phyloP scores from a whole-genome alignment of 2,329 filamentous ascomycete genomes.

The Phialophora chinensis region DNA sequence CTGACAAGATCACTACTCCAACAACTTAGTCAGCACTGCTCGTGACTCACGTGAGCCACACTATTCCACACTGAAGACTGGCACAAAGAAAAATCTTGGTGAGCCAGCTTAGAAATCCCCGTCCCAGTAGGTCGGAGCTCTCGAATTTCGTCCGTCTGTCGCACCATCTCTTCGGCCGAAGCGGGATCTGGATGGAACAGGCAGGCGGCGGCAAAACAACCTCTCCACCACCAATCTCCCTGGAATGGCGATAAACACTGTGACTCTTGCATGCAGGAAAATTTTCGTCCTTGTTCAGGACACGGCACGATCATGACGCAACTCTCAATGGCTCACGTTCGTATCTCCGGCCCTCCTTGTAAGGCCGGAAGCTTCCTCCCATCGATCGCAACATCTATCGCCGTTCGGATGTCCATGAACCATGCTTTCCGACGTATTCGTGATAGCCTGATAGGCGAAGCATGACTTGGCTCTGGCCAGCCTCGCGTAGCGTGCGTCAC shows the following conservation, averaged over 20 bases:
- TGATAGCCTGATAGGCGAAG: neutral
- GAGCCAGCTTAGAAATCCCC: constrained; percentile 5
- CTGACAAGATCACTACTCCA: neutral
- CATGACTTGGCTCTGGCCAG: neutral
- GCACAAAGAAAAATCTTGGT: neutral
- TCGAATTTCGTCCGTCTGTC: neutral
- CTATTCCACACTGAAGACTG: too few relatives aligned
- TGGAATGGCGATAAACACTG: neutral
- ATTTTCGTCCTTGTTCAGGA: neutral
- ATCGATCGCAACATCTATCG: neutral
- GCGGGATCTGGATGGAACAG: neutral
- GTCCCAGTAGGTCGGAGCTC: neutral
- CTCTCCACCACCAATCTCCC: neutral
- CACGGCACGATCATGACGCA: neutral
- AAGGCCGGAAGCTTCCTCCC: neutral
- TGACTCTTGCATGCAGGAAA: neutral
- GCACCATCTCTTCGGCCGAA: neutral
- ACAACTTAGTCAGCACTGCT: neutral
- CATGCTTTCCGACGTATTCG: neutral
- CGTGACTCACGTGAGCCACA: neutral
- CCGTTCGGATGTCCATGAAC: neutral
- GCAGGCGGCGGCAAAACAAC: neutral
- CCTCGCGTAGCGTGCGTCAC: constrained; percentile 3
- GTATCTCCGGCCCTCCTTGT: neutral
- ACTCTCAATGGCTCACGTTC: neutral